A percentile compares a stretch with the other conserved stretches of the same genome.
Conservation (phyloP, 305 asterid genomes). For the Withania somnifera region DNA sequence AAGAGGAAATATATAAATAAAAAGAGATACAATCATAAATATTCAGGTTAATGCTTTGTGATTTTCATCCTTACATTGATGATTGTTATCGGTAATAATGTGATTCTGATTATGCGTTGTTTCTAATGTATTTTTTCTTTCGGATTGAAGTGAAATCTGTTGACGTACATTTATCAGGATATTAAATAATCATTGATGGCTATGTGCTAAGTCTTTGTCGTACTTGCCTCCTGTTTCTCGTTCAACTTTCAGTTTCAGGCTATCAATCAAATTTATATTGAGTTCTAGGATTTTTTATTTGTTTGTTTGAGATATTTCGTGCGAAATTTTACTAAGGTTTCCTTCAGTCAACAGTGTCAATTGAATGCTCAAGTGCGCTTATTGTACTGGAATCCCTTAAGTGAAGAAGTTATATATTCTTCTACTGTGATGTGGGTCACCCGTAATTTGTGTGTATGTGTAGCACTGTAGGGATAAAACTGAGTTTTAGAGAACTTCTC, state of each 20-base stretch:
- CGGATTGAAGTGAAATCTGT: not conserved
- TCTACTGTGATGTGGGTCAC: not conserved
- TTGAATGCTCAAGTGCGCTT: not conserved
- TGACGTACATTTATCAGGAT: not conserved
- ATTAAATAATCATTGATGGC: slow-evolving; percentile 26
- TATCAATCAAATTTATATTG: not conserved
- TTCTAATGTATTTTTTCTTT: not conserved
- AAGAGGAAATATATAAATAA: not conserved
- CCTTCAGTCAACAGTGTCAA: not conserved
- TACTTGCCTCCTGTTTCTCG: slow-evolving; percentile 71
- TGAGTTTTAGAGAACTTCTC: not conserved
- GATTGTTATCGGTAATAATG: not conserved
- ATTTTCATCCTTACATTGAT: not conserved
- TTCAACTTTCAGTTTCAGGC: slow-evolving; percentile 76
- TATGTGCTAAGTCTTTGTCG: slow-evolving; percentile 54
- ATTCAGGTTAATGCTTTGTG: not conserved
- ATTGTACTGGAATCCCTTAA: not conserved
- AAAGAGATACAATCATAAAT: not conserved
- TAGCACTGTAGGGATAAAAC: not conserved
- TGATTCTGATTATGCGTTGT: not conserved
- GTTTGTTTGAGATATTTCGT: not conserved
- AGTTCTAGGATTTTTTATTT: not conserved
- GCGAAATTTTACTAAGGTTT: not conserved
- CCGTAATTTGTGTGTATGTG: not conserved
- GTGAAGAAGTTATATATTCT: not conserved